Conservation (phyloP, 2,329 filamentous ascomycete species). For the Colletotrichum magnum region DNA sequence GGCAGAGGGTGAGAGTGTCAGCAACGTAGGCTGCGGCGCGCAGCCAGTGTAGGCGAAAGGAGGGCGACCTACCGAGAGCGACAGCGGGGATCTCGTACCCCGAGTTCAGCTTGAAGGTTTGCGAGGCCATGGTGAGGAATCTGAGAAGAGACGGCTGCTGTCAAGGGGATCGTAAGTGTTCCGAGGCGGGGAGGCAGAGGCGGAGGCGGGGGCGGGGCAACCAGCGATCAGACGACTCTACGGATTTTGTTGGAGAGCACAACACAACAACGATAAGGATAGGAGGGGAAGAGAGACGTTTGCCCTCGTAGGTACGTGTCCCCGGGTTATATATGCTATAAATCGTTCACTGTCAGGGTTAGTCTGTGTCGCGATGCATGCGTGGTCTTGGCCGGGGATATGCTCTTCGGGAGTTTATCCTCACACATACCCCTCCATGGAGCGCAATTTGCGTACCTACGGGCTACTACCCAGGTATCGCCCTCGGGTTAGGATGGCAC, state of each 20-base stretch:
- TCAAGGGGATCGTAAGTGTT: neutral
- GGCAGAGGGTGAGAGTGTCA: constrained; percentile 29
- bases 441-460: neutral
- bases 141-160: neutral
- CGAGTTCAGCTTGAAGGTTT: constrained; percentile 75
- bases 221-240: too few species aligned
- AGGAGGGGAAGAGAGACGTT: neutral
- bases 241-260: too few species aligned
- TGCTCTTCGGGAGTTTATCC: neutral
- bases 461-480: neutral
- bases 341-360: neutral
- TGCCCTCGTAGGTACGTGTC: too few species aligned
- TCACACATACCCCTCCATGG: neutral
- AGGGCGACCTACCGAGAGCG: constrained; percentile 66
- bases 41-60: neutral
- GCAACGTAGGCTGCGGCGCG: constrained; percentile 7
- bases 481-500: constrained; percentile 24
- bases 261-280: too few species aligned
- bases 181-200: neutral
- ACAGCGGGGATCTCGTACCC: constrained; percentile 74
- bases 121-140: constrained; percentile 61
- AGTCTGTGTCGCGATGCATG: constrained; percentile 13
- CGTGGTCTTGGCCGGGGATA: constrained; percentile 22
- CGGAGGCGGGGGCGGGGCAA: constrained; percentile 37
- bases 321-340: constrained; percentile 31